Conservation (phyloP, 805 yeast genomes). For the Peterozyma toletana region DNA sequence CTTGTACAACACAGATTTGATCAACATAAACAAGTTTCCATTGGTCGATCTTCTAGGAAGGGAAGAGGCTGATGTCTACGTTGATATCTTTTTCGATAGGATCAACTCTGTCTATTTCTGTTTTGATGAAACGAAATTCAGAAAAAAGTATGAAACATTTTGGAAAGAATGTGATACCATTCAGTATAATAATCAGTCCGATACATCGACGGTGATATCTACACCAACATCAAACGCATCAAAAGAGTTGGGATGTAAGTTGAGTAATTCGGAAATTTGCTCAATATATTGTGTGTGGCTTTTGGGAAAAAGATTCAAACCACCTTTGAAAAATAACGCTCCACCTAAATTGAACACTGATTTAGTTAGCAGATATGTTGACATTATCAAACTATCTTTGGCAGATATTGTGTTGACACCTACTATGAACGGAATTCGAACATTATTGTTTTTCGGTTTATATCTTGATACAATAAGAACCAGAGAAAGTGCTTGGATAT, state of each 20-base stretch:
- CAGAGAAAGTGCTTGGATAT: constrained; percentile 41
- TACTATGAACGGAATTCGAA: constrained; percentile 34
- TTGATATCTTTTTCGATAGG: constrained; percentile 30
- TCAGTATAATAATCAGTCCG: constrained; percentile 7
- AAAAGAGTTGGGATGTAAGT: constrained; percentile 8
- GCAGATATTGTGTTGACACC: constrained; percentile 38
- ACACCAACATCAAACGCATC: background rate
- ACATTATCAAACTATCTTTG: constrained; percentile 32
- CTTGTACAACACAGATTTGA: constrained; percentile 20
- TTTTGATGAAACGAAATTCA: constrained; percentile 26
- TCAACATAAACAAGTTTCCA: constrained; percentile 30
- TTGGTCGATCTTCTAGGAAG: constrained; percentile 23
- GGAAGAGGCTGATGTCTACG: constrained; percentile 28
- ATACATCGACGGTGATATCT: constrained; percentile 1
- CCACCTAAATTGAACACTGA: constrained; percentile 18
- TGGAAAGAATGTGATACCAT: constrained; percentile 26
- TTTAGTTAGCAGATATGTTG: constrained; percentile 25
- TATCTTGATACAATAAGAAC: constrained; percentile 36
- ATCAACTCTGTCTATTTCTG: constrained; percentile 37
- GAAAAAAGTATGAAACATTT: constrained; percentile 26
- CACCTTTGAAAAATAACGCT: constrained; percentile 17
- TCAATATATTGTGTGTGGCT: constrained; percentile 41
- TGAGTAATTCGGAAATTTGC: constrained; percentile 30
- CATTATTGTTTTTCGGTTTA: constrained; percentile 32
- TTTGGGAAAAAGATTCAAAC: constrained; percentile 25